Base-by-base conservation (phyloP, 1,284 basidiomycete genomes). In the Cutaneotrichosporon dermatis region DNA sequence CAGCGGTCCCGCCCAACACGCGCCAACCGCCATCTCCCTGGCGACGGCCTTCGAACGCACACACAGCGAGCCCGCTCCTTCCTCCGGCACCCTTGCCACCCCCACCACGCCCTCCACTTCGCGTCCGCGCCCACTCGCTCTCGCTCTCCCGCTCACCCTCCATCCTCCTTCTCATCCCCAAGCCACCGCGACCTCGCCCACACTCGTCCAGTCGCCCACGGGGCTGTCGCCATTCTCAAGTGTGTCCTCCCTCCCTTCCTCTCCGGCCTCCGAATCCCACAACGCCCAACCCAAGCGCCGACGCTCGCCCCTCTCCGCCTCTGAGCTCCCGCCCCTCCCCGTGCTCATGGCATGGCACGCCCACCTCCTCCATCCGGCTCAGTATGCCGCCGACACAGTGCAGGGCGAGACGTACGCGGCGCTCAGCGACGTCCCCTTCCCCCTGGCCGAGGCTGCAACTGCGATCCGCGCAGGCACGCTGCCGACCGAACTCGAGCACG, bases 281-380 rank as follows among this genome's bases (percentile, higher is more conserved):
- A 25, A 15, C 37, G 4, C 40, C 12, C 25, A 25, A 1, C 42
- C 33, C 6, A 35, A n/a, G 8, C 35, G 37, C 13, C 15, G 45
- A 4, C 33, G 43, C 4, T 5, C 9, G 15, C 43, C n/a, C 11
- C 51, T 58, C 10, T 13, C 51, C 3, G n/a, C 52, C 7, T 37
- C 49, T n/a, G 63, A 68, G 57, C 56, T 70, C 16, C 69, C 69
- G 4, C 54, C 60, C 5, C 51, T 73, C 46, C 57, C 54, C 1
- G 65, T 73, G 1, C 54, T 75, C 49, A 71, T 73, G 69, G 62
- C 64, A 49, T 75, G 73, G 73, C 72, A 73, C 61, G 61, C 69
- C 2, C 70, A 73, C 59, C 65, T 71, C 54, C 65, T 75, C 59
- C 70, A 70, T 55, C 73, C 73, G 25, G 53, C 42, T 10, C 62